Conservation (phyloP, 179 eudicot genomes). For the Silene coronaria region DNA sequence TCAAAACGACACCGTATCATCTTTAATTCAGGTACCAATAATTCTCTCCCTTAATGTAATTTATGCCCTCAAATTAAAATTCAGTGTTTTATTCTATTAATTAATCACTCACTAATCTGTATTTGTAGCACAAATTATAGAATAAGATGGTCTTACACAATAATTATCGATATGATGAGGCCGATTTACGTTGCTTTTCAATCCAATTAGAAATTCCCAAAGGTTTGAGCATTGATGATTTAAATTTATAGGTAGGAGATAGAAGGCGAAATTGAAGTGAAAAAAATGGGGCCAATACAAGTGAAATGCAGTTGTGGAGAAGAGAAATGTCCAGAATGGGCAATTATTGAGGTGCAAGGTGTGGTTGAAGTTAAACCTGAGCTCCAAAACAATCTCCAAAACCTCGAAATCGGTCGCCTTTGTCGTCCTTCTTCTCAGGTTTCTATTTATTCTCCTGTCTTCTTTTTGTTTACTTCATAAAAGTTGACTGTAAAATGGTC, state of each 20-base stretch:
- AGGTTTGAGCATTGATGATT: neutral
- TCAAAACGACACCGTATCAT: neutral
- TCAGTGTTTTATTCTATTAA: no score
- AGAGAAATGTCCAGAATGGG: conserved; percentile 79
- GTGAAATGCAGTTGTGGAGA: conserved; percentile 81
- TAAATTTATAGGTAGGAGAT: neutral
- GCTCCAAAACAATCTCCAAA: conserved; percentile 46
- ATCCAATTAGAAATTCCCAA: neutral
- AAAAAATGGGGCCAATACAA: conserved; percentile 33
- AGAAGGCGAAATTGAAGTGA: neutral
- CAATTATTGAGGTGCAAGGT: conserved; percentile 76
- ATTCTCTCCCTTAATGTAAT: no score
- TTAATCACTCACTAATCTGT: no score
- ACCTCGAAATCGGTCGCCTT: conserved; percentile 62
- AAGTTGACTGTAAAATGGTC: neutral
- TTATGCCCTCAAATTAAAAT: no score
- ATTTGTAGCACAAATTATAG: no score
- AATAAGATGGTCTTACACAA: no score
- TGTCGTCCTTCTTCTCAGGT: conserved; percentile 83
- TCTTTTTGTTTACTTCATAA: neutral
- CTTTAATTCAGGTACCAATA: neutral
- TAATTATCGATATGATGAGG: no score
- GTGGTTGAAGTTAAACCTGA: conserved; percentile 61
- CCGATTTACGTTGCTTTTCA: no score
- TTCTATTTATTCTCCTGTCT: neutral